Conservation (phyloP, 371 early-diverging fungal species). For the Mucor lusitanicus region DNA sequence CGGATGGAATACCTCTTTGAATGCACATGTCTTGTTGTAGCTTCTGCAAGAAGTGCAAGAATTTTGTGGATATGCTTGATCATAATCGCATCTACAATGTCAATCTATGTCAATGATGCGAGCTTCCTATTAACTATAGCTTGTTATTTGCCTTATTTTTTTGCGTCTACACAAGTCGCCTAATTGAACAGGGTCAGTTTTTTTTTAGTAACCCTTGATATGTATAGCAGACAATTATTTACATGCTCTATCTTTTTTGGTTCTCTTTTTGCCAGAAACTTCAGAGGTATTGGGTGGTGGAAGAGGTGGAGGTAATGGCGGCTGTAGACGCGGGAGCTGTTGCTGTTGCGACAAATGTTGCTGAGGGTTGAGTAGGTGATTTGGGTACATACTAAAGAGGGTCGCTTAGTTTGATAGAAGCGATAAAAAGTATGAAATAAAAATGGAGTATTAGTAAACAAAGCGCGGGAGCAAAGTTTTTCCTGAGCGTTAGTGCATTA, state of each 20-base stretch:
- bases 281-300: background rate
- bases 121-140: background rate
- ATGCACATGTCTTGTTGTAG: conserved; percentile 24
- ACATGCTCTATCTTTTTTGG: conserved; percentile 28
- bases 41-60: conserved; percentile 25
- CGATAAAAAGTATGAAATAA: background rate
- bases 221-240: background rate
- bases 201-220: background rate
- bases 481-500: background rate
- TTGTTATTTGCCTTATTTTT: conserved; percentile 25
- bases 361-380: background rate
- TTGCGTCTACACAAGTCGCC: conserved; percentile 32
- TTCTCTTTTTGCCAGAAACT: conserved; percentile 1
- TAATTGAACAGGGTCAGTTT: background rate
- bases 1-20: conserved; percentile 17
- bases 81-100: conserved; percentile 25
- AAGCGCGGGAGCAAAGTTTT: background rate
- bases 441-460: background rate
- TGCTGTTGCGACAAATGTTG: background rate
- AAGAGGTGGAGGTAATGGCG: background rate
- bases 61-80: conserved; percentile 13
- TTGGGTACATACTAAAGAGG: background rate
- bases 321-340: background rate
- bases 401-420: background rate
- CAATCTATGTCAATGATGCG: background rate